phyloP scores from a whole-genome alignment of 371 early-diverging fungal genomes.

The Rhizopus stolonifer region DNA sequence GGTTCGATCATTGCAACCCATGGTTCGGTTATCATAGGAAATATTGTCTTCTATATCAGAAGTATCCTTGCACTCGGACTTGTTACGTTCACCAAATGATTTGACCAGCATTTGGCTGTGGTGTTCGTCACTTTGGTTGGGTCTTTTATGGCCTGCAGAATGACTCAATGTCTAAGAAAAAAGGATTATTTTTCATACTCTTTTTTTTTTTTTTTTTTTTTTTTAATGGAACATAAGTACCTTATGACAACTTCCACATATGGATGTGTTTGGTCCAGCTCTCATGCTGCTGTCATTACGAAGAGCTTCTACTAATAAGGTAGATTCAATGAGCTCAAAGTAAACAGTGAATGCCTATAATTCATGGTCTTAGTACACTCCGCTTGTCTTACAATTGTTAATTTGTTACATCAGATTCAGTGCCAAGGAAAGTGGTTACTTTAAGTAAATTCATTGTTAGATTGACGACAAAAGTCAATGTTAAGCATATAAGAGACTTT shows the following conservation, averaged over 20 bases:
- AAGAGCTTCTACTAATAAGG: conserved; percentile 48
- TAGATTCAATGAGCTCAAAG: conserved; percentile 47
- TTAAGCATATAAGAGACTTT: conserved; percentile 43
- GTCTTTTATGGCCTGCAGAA: conserved; percentile 2
- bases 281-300: conserved; percentile 32
- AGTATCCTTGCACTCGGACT: background rate
- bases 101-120: conserved; percentile 12
- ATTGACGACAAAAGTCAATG: conserved; percentile 44
- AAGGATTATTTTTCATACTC: background rate
- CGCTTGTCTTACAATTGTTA: background rate
- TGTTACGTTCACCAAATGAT: background rate
- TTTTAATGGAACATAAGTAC: conserved; percentile 7
- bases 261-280: conserved; percentile 6
- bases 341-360: conserved; percentile 47
- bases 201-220: no score
- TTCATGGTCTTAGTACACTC: background rate
- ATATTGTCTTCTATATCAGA: background rate
- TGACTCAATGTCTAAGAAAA: conserved; percentile 1
- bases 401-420: conserved; percentile 38
- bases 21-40: background rate
- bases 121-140: conserved; percentile 9
- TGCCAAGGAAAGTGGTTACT: conserved; percentile 36
- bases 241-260: conserved; percentile 40
- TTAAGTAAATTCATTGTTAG: conserved; percentile 51
- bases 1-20: background rate